Evolutionary conservation across 257 asterid genomes (phyloP).

Genomic region (Solanum infundibuliforme): DNA sequence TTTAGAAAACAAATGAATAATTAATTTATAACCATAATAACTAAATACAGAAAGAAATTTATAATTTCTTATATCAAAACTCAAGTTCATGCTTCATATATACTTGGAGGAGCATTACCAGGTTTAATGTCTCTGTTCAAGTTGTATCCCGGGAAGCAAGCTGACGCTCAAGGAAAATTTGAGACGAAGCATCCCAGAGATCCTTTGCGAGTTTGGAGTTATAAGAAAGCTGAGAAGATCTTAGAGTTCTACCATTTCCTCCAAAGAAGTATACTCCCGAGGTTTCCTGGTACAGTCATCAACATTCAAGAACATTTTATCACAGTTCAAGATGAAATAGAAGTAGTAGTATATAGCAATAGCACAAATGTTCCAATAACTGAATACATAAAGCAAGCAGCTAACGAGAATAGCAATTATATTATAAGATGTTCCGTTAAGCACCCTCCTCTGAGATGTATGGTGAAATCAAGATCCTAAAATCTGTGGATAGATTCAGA

Average conservation of each 20-base stretch:
- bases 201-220: slow-evolving; percentile 43
- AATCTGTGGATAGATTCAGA: neutral
- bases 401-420: neutral
- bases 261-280: slow-evolving; percentile 84
- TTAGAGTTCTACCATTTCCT: slow-evolving; percentile 51
- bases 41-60: neutral
- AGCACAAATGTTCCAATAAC: neutral
- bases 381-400: neutral
- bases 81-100: neutral
- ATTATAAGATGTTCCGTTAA: neutral
- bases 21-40: no score
- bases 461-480: neutral
- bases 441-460: neutral
- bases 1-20: neutral
- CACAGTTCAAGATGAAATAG: neutral
- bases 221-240: slow-evolving; percentile 58
- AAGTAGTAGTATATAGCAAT: neutral
- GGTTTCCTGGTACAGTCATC: slow-evolving; percentile 36
- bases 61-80: neutral
- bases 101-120: neutral
- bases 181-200: slow-evolving; percentile 61
- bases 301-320: neutral
- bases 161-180: slow-evolving; percentile 42
- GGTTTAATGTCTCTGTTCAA: neutral
- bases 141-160: slow-evolving; percentile 6